Percentiles rank a stretch among this genome's conserved stretches.
These are phyloP conservation scores for Scedosporium apiospermum DNA, from an alignment of 2,329 filamentous ascomycete genomes.

Conservation along the genomic window DNA sequence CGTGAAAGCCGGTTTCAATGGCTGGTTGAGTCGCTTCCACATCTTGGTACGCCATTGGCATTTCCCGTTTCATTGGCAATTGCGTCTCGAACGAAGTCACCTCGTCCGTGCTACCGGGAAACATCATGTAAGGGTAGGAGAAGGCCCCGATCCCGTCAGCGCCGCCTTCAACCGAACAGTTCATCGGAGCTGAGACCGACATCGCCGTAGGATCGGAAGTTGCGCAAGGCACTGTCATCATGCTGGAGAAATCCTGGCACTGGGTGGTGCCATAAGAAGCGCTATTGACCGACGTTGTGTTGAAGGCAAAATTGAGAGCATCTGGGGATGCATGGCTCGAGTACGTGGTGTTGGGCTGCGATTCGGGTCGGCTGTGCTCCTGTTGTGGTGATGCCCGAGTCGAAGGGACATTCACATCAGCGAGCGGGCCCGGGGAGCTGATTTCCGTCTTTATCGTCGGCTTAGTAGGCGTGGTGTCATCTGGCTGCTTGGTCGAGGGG, in stretches of 20 bases:
- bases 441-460: slow-evolving; percentile 1
- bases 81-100: background rate
- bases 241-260: background rate
- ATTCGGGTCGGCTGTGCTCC: background rate
- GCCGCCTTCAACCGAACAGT: background rate
- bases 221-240: background rate
- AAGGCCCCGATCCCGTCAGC: background rate
- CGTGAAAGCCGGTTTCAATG: background rate
- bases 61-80: background rate
- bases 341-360: background rate
- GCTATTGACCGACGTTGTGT: background rate
- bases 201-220: background rate
- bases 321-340: background rate
- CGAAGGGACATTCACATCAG: background rate
- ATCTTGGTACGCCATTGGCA: background rate
- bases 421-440: background rate
- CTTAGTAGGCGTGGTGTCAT: background rate
- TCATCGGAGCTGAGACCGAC: background rate
- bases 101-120: background rate
- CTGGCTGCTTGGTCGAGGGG: background rate
- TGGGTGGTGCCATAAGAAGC: background rate
- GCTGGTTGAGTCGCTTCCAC: background rate
- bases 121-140: background rate
- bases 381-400: background rate
- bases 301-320: background rate